Base-by-base conservation (phyloP, 1,139 yeast genomes). In the Eremothecium gossypii region DNA sequence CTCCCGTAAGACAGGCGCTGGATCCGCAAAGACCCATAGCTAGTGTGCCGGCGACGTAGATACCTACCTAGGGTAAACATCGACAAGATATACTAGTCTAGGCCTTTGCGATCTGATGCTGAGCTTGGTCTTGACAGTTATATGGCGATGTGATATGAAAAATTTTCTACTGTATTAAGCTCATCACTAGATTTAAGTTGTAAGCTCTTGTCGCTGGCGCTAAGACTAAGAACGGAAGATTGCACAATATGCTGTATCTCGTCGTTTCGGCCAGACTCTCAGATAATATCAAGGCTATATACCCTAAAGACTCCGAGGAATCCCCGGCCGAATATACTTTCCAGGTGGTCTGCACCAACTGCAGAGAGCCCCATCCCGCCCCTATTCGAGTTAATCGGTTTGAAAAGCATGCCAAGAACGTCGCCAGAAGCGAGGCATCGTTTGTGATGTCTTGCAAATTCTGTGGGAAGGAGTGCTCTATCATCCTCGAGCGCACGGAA, bases 361-460 rank as follows among this genome's bases (percentile, higher is more conserved):
- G 98, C 64, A 75, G 89, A 50, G 94, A 85, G 47, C 64, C 63
- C 8, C 95, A 87, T 59, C 76, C 75, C 30, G 85, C 87, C 54
- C 77, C 77, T n/a, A 74, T 87, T 27, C 71, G 76, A 20, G 77
- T 87, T 59, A 84, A 83, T 61, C 66, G 75, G 48, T 79, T 67
- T 60, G 89, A 65, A 43, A 50, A 55, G 43, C 67, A 66, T 45
- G 68, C 81, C 33, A 72, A 83, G 33, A 61, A 73, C 1, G 89
- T 87, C 0, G 77, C 93, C 35, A 72, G 80, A 48, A 96, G 96
- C 11, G 86, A 79, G 47, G 94, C 95, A 9, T 83, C 81, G 51
- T 85, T 87, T 58, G 80, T 83, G 2, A 80, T 83, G 71, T 74
- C 79, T 51, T 91, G 98, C 42, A 59, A 60, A 38, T 61, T 61